phyloP scores from a whole-genome alignment of 2,329 filamentous ascomycete species.

The Boeremia lycopersici region DNA sequence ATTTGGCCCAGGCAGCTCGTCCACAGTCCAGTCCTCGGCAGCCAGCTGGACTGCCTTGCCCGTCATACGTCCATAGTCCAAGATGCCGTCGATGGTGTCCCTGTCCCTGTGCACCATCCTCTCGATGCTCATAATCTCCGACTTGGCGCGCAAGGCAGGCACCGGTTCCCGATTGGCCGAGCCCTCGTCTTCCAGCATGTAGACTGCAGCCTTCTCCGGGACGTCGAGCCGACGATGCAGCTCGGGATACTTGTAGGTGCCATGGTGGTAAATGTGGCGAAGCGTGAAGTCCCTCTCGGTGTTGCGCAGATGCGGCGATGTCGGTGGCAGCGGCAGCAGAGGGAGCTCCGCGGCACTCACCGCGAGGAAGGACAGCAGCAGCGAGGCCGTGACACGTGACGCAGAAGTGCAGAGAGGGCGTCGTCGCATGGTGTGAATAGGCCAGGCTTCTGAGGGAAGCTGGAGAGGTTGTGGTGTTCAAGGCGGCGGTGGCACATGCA shows the following conservation, averaged over 20 bases:
- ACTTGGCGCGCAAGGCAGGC: slow-evolving; percentile 60
- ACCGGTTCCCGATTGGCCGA: slow-evolving; percentile 47
- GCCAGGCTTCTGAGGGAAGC: neutral
- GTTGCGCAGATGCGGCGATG: slow-evolving; percentile 27
- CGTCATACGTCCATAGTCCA: slow-evolving; percentile 72
- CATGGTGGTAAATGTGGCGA: slow-evolving; percentile 92
- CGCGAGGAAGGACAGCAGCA: slow-evolving; percentile 72
- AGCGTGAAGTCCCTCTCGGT: slow-evolving; percentile 55
- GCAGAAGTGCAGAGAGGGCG: slow-evolving; percentile 56
- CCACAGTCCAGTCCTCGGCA: slow-evolving; percentile 79
- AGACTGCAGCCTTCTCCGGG: slow-evolving; percentile 64
- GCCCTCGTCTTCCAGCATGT: slow-evolving; percentile 65
- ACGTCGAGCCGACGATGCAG: slow-evolving; percentile 81
- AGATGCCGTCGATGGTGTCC: slow-evolving; percentile 76
- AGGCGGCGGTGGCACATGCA: neutral
- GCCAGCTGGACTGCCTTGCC: slow-evolving; percentile 72
- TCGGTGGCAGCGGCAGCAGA: slow-evolving; percentile 31
- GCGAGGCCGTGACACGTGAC: slow-evolving; percentile 66
- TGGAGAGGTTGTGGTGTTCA: slow-evolving; percentile 3
- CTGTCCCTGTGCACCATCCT: slow-evolving; percentile 79
- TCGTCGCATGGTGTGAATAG: slow-evolving; percentile 33
- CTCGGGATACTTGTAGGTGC: slow-evolving; percentile 75
- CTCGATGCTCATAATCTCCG: slow-evolving; percentile 73
- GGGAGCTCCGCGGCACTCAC: slow-evolving; percentile 53
- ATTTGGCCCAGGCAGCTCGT: slow-evolving; percentile 79